Evolutionary conservation across 2,329 filamentous ascomycete species (phyloP).

Genomic region (Chalaropsis ovoidea): DNA sequence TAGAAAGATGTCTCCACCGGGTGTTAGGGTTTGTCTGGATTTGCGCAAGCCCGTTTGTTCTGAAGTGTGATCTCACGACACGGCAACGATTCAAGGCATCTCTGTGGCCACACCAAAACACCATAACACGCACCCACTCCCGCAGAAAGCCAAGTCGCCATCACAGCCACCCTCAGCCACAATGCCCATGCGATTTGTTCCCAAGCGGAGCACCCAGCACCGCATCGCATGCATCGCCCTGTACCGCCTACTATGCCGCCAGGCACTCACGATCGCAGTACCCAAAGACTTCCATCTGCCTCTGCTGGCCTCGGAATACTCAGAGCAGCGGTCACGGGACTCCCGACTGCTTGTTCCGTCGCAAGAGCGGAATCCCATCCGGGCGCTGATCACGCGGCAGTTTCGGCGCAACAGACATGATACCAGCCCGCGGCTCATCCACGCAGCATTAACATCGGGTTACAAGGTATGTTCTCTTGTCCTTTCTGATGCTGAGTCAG

Average conservation of each 20-base stretch:
- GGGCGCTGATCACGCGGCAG: constrained; percentile 48
- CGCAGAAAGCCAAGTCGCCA: background rate
- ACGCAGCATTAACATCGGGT: constrained; percentile 53
- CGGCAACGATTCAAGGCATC: too few species aligned
- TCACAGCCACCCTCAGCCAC: constrained; percentile 26
- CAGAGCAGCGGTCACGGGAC: background rate
- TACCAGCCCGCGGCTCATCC: constrained; percentile 50
- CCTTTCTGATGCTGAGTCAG: background rate
- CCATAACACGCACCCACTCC: too few species aligned
- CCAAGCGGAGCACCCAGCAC: constrained; percentile 44
- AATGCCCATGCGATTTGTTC: constrained; percentile 35
- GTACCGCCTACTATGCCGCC: constrained; percentile 57
- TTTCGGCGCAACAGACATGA: constrained; percentile 53
- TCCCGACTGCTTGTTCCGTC: background rate
- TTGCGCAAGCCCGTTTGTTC: background rate
- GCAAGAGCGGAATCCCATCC: constrained; percentile 38
- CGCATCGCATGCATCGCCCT: constrained; percentile 54
- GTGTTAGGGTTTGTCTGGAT: background rate
- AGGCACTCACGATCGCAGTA: constrained; percentile 45
- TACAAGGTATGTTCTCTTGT: constrained; percentile 47
- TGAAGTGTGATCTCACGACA: too few species aligned
- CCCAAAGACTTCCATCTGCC: constrained; percentile 35
- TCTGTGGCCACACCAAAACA: too few species aligned
- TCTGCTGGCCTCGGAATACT: constrained; percentile 4
- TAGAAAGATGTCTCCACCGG: background rate